Evolutionary conservation across 2,329 filamentous ascomycete genomes (phyloP).

Genomic region (Colletotrichum graminicola): DNA sequence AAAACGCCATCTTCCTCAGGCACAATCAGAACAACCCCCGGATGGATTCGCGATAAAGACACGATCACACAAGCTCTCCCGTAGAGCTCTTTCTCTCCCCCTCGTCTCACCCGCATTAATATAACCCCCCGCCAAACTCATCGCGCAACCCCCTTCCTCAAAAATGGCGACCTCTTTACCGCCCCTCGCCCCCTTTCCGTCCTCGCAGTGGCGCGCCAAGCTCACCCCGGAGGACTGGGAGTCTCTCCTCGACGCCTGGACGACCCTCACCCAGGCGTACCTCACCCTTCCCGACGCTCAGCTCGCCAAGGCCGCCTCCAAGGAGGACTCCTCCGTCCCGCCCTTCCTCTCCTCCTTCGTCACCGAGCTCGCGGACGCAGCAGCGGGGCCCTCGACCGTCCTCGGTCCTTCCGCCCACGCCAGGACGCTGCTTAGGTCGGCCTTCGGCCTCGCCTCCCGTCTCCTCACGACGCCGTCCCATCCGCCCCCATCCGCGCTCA

Average conservation of each 20-base stretch:
- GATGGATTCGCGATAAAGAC: conserved; percentile 7
- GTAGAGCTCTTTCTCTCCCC: neutral
- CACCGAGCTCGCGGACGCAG: conserved; percentile 61
- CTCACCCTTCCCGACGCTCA: conserved; percentile 68
- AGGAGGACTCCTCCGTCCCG: conserved; percentile 68
- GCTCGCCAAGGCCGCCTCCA: conserved; percentile 64
- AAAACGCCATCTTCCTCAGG: neutral
- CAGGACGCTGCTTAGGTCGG: conserved; percentile 68
- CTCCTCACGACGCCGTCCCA: conserved; percentile 58
- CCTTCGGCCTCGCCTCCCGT: conserved; percentile 74
- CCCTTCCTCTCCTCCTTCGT: conserved; percentile 78
- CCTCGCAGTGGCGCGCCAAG: conserved; percentile 72
- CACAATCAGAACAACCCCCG: neutral
- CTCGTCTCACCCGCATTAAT: neutral
- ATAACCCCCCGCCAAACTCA: neutral
- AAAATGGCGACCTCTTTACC: conserved; percentile 67
- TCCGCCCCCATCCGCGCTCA: conserved; percentile 59
- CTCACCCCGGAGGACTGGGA: conserved; percentile 81
- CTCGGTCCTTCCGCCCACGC: conserved; percentile 52
- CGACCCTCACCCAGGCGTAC: conserved; percentile 74
- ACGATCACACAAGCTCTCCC: conserved; percentile 1
- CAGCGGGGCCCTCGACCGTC: conserved; percentile 49
- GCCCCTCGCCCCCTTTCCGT: conserved; percentile 82
- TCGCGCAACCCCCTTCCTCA: neutral
- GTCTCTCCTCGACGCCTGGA: conserved; percentile 81